Base-by-base conservation (phyloP, 345 rosid species). In the Brassica carinata region DNA sequence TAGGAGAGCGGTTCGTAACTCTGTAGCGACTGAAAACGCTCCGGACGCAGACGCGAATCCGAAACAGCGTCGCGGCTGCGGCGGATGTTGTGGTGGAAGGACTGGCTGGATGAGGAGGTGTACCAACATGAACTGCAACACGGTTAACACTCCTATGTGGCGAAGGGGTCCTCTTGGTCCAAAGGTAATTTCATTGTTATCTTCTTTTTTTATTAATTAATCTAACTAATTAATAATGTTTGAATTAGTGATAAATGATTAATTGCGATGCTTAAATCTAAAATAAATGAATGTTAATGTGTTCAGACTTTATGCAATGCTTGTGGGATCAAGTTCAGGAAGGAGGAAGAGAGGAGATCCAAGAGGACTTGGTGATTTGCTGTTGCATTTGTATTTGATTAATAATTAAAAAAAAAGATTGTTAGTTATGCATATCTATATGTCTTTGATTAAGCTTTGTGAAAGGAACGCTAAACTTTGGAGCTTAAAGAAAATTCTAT, bases 111-210 rank as follows among this genome's bases (percentile, higher is more conserved):
- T 0, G 68, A 67, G 15, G 64, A 59, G 34, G 30, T 81, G 81
- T 61, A 77, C 84, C 9, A 81, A 81, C 43, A 8, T 7, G 23
- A 77, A 81, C 11, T 81, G 84, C 18, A 81, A 72, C n/a, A 64
- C 78, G 5, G 0, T 34, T n/a, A 6, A 0, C 27, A 81, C 84
- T 72, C 84, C 84, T 72, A 72, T 81, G 84, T 81, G 84, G 84
- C 84, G 84, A 4, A 81, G 61, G 17, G 84, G 81, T 72, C 84
- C 84, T 33, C 84, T 81, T 72, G 84, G 84, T 76, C 78, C 78
- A 1, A 77, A 81, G 75, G 84, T 81, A 19, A 61, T 48, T 77
- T 13, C 19, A 23, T 23, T 23, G 26, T 23, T 23, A 23, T 23
- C 26, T 23, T 23, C 26, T 23, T 23, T 23, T 23, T 23, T 23